Base-by-base conservation (phyloP, 805 yeast genomes). In the Zygoascus ofunaensis region DNA sequence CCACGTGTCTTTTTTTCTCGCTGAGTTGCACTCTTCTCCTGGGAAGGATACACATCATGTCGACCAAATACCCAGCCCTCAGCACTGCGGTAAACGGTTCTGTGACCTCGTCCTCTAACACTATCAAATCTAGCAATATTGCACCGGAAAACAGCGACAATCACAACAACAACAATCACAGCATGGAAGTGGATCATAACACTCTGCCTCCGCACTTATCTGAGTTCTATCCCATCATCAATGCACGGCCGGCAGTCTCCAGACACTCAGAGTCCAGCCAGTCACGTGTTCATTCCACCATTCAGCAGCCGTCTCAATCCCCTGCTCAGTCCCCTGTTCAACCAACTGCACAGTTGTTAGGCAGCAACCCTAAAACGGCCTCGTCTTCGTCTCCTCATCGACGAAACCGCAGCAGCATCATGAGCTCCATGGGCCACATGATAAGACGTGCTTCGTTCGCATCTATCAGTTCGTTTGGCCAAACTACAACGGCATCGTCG, bases 201-300 rank as follows among this genome's bases (percentile, higher is more conserved):
- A 14, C 36, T n/a, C 41, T 26, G 7, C 69, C 70, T 7, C 63
- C 77, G 23, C 85, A 79, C 57, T 60, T 79, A 33, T 70, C 80
- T 2, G 85, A 79, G 57, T 79, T 79, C 56, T 73, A 74, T 53
- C 15, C 34, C 4, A 23, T 37, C 14, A 24, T 37, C 18, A 5
- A 15, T 20, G 8, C 32, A 12, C 35, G 33, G 7, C 30, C 30
- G 10, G 12, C 30, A 26, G 12, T 7, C 12, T 26, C 30, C 10
- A 26, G 12, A 8, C 30, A 26, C 12, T 26, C 30, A 8, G 30
- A 26, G 12, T 7, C 30, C n/a, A n/a, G n/a, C n/a, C n/a, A n/a
- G n/a, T n/a, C n/a, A 24, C 20, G 15, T 15, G 26, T n/a, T 12
- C 4, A 8, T 21, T 19, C 18, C 8, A 19, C 39, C 23, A 20